Evolutionary conservation across 352 stramenopile genomes (phyloP).

Genomic region (Peronospora destructor): DNA sequence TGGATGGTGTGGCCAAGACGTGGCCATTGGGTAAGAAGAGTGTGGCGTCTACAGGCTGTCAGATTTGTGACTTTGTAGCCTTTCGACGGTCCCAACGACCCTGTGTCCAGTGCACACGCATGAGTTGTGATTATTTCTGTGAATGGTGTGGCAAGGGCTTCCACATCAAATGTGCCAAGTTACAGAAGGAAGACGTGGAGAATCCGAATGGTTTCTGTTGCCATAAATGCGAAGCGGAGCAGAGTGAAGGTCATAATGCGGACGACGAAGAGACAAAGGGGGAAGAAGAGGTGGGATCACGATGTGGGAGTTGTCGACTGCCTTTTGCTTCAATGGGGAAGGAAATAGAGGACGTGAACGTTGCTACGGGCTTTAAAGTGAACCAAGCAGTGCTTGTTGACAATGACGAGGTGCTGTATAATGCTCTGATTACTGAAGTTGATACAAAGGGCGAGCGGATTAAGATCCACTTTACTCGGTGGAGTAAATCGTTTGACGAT

Average conservation of each 20-base stretch:
- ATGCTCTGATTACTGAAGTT: slow-evolving; percentile 79
- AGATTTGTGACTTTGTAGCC: slow-evolving; percentile 78
- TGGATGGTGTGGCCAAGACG: slow-evolving; percentile 39
- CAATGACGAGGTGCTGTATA: slow-evolving; percentile 84
- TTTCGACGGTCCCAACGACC: slow-evolving; percentile 60
- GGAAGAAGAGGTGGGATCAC: slow-evolving; percentile 52
- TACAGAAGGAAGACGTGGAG: slow-evolving; percentile 44
- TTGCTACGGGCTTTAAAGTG: slow-evolving; percentile 49
- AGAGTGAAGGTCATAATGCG: slow-evolving; percentile 49
- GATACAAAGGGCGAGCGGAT: slow-evolving; percentile 62
- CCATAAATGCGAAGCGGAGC: slow-evolving; percentile 58
- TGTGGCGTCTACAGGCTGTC: slow-evolving; percentile 43
- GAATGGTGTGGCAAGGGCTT: slow-evolving; percentile 81
- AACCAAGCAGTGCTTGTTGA: slow-evolving; percentile 82
- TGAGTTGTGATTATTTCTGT: slow-evolving; percentile 71
- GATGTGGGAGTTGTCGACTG: slow-evolving; percentile 54
- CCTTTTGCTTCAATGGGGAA: slow-evolving; percentile 42
- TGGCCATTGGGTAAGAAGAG: slow-evolving; percentile 45
- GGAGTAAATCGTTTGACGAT: slow-evolving; percentile 84
- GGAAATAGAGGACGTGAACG: slow-evolving; percentile 20
- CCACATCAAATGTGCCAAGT: slow-evolving; percentile 61
- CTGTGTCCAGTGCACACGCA: slow-evolving; percentile 56
- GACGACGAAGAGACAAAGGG: slow-evolving; percentile 39
- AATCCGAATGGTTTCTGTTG: slow-evolving; percentile 63
- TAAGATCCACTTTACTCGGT: slow-evolving; percentile 84